These are phyloP conservation scores for Nothomitra cinnamomea DNA, from an alignment of 2,329 filamentous ascomycete species.

Conservation along the genomic window DNA sequence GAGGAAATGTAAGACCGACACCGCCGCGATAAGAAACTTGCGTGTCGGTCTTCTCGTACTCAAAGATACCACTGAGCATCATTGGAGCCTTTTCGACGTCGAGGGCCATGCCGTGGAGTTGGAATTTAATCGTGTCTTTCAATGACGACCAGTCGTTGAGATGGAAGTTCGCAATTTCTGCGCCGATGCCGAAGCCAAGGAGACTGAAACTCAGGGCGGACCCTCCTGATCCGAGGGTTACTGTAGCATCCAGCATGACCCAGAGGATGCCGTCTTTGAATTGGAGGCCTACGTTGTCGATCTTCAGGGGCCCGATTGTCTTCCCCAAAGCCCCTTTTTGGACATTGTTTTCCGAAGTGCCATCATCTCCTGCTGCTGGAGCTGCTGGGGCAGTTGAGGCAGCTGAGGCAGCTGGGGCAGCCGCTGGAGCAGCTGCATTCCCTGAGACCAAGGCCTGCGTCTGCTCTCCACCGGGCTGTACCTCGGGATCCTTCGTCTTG, in stretches of 20 bases:
- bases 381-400: too few species aligned
- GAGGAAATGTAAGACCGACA: slow-evolving; percentile 14
- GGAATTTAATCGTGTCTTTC: neutral
- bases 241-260: slow-evolving; percentile 20
- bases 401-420: too few species aligned
- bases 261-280: slow-evolving; percentile 17
- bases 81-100: slow-evolving; percentile 22
- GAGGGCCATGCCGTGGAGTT: slow-evolving; percentile 19
- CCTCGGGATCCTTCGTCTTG: slow-evolving; percentile 5
- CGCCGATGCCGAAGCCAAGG: slow-evolving; percentile 18
- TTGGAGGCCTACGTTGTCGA: slow-evolving; percentile 22
- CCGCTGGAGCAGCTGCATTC: too few species aligned
- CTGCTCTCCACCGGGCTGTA: too few species aligned
- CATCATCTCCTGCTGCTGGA: too few species aligned
- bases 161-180: slow-evolving; percentile 8
- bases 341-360: slow-evolving; percentile 4
- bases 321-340: slow-evolving; percentile 17
- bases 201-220: slow-evolving; percentile 20
- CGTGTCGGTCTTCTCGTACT: slow-evolving; percentile 13
- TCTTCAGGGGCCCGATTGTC: slow-evolving; percentile 17
- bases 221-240: slow-evolving; percentile 22
- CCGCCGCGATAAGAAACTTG: slow-evolving; percentile 23
- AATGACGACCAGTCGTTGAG: slow-evolving; percentile 9
- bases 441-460: too few species aligned
- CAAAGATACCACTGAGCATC: slow-evolving; percentile 21